These are phyloP conservation scores for Platanthera guangdongensis DNA, from an alignment of 106 monocot species.

Conservation along the genomic window DNA sequence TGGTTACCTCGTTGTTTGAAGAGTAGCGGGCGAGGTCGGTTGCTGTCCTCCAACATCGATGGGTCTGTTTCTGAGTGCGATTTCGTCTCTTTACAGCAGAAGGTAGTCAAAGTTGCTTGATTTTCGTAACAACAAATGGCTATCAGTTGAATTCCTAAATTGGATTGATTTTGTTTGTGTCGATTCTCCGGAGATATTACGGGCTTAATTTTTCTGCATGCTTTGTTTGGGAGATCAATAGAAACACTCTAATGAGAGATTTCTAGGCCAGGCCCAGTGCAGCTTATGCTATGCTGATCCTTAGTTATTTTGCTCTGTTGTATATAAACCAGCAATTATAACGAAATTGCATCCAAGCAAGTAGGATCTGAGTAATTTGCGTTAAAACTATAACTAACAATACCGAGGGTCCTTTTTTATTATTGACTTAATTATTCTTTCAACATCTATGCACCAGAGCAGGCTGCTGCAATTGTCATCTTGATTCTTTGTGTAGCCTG, in stretches of 20 bases:
- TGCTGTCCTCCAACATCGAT: constrained; percentile 85
- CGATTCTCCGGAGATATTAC: background rate
- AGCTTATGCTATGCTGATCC: background rate
- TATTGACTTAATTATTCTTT: no score
- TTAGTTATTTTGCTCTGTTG: background rate
- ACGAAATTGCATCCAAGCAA: background rate
- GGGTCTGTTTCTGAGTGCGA: constrained; percentile 94
- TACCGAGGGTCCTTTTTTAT: background rate
- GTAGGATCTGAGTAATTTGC: background rate
- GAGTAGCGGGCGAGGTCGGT: constrained; percentile 21
- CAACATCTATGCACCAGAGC: background rate
- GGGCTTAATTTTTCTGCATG: background rate
- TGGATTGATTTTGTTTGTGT: background rate
- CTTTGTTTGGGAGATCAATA: background rate
- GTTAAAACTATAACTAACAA: background rate
- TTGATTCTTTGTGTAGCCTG: background rate
- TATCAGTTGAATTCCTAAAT: background rate
- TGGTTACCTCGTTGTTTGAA: constrained; percentile 37
- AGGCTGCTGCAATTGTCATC: background rate
- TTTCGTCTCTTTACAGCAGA: constrained; percentile 60
- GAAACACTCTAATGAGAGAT: background rate
- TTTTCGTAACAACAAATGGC: background rate
- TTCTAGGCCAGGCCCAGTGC: background rate
- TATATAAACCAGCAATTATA: background rate
- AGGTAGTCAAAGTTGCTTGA: constrained; percentile 28